Percentiles rank a stretch among this genome's conserved stretches.
These are phyloP conservation scores for Triticum dicoccoides DNA, from an alignment of 176 grass and related monocot genomes.

Conservation along the genomic window DNA sequence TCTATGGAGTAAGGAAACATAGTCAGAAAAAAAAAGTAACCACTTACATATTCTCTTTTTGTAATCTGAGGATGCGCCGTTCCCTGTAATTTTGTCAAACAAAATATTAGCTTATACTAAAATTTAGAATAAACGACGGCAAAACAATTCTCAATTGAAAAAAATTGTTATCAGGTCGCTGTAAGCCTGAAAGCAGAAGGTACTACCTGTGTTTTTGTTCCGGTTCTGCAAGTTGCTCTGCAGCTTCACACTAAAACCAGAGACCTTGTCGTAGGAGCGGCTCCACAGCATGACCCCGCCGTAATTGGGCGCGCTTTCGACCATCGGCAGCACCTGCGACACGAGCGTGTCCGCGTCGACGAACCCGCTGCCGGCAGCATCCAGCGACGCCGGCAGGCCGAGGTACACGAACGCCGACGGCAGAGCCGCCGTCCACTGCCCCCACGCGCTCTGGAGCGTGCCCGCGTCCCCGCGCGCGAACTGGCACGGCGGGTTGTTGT, in stretches of 20 bases:
- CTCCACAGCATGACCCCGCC: constrained; percentile 76
- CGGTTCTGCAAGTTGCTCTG: constrained; percentile 19
- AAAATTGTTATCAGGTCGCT: not conserved
- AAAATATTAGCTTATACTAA: not conserved
- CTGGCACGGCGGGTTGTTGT: constrained; percentile 65
- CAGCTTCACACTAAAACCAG: constrained; percentile 45
- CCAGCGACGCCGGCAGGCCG: constrained; percentile 51
- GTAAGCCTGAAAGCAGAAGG: not conserved
- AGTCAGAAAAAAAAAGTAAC: not conserved
- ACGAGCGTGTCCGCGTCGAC: constrained; percentile 39
- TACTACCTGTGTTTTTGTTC: constrained; percentile 23
- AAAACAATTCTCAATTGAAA: not conserved
- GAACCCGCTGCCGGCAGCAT: constrained; percentile 48
- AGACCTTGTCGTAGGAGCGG: constrained; percentile 38
- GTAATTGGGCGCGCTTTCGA: constrained; percentile 41
- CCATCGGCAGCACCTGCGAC: constrained; percentile 40
- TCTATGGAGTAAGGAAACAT: not conserved
- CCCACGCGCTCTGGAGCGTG: constrained; percentile 36
- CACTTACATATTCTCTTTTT: constrained; percentile 28
- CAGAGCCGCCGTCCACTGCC: constrained; percentile 37
- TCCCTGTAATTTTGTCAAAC: constrained; percentile 14
- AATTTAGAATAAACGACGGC: not conserved
- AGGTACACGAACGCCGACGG: constrained; percentile 35
- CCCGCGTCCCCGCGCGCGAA: not conserved
- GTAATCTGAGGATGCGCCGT: not conserved